Percentiles rank a stretch among this genome's conserved stretches.
These are phyloP conservation scores for Orbilia javanica DNA, from an alignment of 2,329 filamentous ascomycete genomes.

Conservation along the genomic window DNA sequence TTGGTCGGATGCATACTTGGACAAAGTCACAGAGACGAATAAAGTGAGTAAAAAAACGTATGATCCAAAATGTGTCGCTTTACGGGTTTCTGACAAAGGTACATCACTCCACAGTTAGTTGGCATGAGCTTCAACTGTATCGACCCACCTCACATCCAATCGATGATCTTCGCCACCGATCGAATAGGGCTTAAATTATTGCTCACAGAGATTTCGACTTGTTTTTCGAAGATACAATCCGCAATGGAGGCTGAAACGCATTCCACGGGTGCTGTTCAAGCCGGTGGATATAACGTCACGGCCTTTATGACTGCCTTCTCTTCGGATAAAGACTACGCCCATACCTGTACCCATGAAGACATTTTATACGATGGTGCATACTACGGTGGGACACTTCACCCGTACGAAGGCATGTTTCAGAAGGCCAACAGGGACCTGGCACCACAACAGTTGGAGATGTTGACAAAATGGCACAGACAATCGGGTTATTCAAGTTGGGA, in stretches of 20 bases:
- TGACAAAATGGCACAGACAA: slow-evolving; percentile 4
- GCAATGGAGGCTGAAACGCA: neutral
- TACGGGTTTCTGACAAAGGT: too few relatives aligned
- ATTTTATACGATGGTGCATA: neutral
- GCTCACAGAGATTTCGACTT: slow-evolving; percentile 59
- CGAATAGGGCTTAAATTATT: slow-evolving; percentile 64
- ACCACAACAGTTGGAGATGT: neutral
- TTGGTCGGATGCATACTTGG: slow-evolving; percentile 65
- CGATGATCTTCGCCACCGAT: slow-evolving; percentile 66
- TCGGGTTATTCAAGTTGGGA: slow-evolving; percentile 3
- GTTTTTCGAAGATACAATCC: neutral
- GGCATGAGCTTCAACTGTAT: slow-evolving; percentile 65
- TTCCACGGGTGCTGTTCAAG: neutral
- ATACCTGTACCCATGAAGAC: neutral
- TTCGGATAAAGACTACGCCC: neutral
- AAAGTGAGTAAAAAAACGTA: slow-evolving; percentile 62
- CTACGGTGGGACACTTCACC: neutral
- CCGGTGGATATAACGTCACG: slow-evolving; percentile 6
- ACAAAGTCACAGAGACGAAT: slow-evolving; percentile 62
- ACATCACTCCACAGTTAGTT: slow-evolving; percentile 64
- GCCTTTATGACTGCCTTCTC: slow-evolving; percentile 4
- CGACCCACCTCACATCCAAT: slow-evolving; percentile 64
- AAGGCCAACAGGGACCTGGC: neutral
- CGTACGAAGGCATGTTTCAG: slow-evolving; percentile 18
- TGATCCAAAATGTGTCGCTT: too few relatives aligned